Base-by-base conservation (phyloP, 306 rosid genomes). In the Vigna nakashimae region DNA sequence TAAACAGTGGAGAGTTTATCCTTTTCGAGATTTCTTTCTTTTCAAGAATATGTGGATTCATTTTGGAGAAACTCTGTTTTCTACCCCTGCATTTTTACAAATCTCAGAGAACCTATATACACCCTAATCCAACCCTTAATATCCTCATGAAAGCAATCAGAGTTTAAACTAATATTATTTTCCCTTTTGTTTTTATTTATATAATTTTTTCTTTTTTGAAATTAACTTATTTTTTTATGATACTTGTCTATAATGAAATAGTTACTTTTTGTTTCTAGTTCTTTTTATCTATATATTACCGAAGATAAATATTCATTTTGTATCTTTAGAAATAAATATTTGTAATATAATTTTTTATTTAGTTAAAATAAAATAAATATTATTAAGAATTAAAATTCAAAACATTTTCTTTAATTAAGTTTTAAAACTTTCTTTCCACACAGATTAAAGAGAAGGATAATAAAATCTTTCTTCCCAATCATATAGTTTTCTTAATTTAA, bases 21-120 rank as follows among this genome's bases (percentile, higher is more conserved):
- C 72, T 65, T 75, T 45, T 24, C n/a, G 74, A 79, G 70, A 34
- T 30, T 7, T 64, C 60, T 64, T 64, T 66, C 52, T 40, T 75
- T 70, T 65, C 40, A 30, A 40, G 80, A 67, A 9, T 59, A 64
- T 9, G 45, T 42, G 77, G 56, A 58, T 76, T 75, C n/a, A 57
- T 20, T 48, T 58, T 50, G 9, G 72, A 38, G 52, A 16, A 55
- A 69, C 42, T 69, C 48, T 66, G 69, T 34, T 73, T 60, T 64
- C 63, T 53, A 49, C 52, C 53, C 52, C 62, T 67, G 24, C 56
- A 32, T 73, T 22, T 67, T 48, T 59, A 52, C 72, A 62, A 60
- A 78, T 78, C 79, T 58, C 36, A 65, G 53, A 28, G 51, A 42
- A 22, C 59, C 46, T 66, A 9, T 15, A 2, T 15, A 12, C 53